Evolutionary conservation across 2,329 filamentous ascomycete genomes (phyloP).

Genomic region (Colletotrichum orbiculare): DNA sequence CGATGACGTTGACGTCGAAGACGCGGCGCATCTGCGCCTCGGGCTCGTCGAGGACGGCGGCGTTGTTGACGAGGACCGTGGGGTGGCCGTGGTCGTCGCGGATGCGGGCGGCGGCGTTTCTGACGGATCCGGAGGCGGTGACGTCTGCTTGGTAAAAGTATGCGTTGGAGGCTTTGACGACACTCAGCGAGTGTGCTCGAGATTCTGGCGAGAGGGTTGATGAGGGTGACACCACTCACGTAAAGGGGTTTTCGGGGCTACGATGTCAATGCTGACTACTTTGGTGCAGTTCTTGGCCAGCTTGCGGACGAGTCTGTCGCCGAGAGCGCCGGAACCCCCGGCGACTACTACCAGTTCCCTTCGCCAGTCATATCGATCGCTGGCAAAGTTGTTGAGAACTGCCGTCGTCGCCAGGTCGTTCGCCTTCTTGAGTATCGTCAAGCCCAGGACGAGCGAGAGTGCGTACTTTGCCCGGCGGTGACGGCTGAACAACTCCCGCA

Average conservation of each 20-base stretch:
- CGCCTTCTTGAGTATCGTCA: constrained; percentile 7
- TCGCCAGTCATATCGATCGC: constrained; percentile 29
- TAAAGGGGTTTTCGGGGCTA: constrained; percentile 6
- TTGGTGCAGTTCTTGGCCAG: constrained; percentile 30
- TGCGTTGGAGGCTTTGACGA: constrained; percentile 15
- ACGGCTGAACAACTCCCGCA: background rate
- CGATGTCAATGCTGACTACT: constrained; percentile 27
- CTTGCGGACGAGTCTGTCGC: constrained; percentile 25
- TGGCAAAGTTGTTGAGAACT: constrained; percentile 27
- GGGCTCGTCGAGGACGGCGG: constrained; percentile 53
- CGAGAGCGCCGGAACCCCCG: constrained; percentile 28
- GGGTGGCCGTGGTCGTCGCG: constrained; percentile 48
- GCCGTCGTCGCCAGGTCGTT: constrained; percentile 3
- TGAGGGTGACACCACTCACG: constrained; percentile 8
- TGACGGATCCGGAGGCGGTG: constrained; percentile 44
- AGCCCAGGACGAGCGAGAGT: background rate
- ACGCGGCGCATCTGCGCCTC: constrained; percentile 53
- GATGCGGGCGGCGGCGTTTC: constrained; percentile 53
- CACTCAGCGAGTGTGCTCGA: background rate
- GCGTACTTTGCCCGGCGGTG: constrained; percentile 14
- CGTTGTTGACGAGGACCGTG: constrained; percentile 51
- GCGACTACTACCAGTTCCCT: constrained; percentile 47
- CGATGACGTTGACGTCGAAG: constrained; percentile 61
- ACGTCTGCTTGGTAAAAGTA: constrained; percentile 28
- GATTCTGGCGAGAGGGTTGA: too few relatives aligned